Percentiles rank a stretch among this genome's conserved stretches.
phyloP scores from a whole-genome alignment of 2,329 filamentous ascomycete genomes.

The Geosmithia putterillii region DNA sequence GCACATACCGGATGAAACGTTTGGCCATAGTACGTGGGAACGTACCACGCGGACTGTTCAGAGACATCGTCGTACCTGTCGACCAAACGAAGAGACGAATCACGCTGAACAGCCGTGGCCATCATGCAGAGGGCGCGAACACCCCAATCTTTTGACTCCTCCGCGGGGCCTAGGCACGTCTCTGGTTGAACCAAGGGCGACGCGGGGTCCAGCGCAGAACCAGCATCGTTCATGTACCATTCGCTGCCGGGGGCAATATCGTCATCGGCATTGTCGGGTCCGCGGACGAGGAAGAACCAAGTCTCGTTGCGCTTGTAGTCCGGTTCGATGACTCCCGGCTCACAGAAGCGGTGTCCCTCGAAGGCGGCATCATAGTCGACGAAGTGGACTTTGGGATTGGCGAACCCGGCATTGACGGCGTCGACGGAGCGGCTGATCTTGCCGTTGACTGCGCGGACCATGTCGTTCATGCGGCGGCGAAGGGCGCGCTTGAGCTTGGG shows the following conservation, averaged over 20 bases:
- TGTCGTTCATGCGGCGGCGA: conserved; percentile 27
- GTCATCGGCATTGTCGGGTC: conserved; percentile 20
- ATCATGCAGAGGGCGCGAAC: conserved; percentile 29
- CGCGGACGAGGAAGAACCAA: conserved; percentile 36
- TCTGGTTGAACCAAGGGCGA: conserved; percentile 23
- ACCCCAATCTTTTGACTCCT: conserved; percentile 27
- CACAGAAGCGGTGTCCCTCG: conserved; percentile 32
- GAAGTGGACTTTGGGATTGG: conserved; percentile 24
- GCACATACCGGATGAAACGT: conserved; percentile 27
- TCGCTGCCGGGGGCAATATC: neutral
- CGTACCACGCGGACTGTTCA: conserved; percentile 29
- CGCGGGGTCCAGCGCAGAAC: neutral
- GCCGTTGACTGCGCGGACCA: conserved; percentile 27
- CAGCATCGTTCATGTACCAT: conserved; percentile 10
- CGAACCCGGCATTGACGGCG: conserved; percentile 22
- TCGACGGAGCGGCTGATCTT: conserved; percentile 23
- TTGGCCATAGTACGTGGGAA: conserved; percentile 32
- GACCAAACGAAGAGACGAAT: conserved; percentile 19
- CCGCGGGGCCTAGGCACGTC: conserved; percentile 20
- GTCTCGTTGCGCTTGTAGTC: conserved; percentile 28
- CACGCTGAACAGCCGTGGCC: conserved; percentile 22
- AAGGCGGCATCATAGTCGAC: conserved; percentile 31
- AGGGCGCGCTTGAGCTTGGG: conserved; percentile 26
- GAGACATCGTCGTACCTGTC: conserved; percentile 11
- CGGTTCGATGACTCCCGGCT: conserved; percentile 25